Conservation (phyloP, 495 filamentous ascomycete genomes). For the Penicillium nucicola region DNA sequence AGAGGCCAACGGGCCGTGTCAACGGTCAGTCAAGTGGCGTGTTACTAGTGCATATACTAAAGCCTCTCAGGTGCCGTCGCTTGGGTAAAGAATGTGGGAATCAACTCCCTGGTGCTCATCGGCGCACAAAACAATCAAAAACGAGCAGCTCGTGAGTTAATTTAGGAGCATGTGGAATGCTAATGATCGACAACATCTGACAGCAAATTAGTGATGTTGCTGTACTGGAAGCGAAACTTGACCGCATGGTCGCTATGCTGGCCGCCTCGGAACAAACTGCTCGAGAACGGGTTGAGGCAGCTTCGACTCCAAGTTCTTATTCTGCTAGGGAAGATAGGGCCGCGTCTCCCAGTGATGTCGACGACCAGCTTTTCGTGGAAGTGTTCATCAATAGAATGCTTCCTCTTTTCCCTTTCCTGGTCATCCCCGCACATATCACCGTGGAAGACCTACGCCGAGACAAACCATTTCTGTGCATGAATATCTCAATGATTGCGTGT, state of each 20-base stretch:
- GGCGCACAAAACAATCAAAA: conserved; percentile 7
- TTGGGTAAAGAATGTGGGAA: conserved; percentile 22
- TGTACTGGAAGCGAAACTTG: conserved; percentile 19
- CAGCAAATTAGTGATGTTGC: conserved; percentile 11
- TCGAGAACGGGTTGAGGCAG: conserved; percentile 2
- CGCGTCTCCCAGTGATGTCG: background rate
- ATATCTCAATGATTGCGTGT: conserved; percentile 35
- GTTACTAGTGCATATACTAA: background rate
- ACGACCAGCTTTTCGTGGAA: conserved; percentile 11
- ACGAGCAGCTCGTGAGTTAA: conserved; percentile 9
- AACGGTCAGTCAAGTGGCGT: conserved; percentile 13
- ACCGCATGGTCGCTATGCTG: conserved; percentile 23
- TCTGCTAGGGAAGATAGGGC: background rate
- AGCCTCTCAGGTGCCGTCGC: conserved; percentile 15
- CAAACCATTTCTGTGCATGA: conserved; percentile 35
- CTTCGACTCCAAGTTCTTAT: background rate
- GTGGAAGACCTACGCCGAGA: conserved; percentile 24
- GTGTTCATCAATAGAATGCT: conserved; percentile 15
- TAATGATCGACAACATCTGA: background rate
- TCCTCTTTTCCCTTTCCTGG: conserved; percentile 37
- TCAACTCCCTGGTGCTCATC: conserved; percentile 22
- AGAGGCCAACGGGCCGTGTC: conserved; percentile 14
- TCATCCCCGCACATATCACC: conserved; percentile 22
- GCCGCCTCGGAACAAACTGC: conserved; percentile 12
- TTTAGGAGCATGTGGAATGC: background rate